Evolutionary conservation across 2,329 filamentous ascomycete species (phyloP), one percentile per base, ranked within the genome.

Genomic region (Colletotrichum sp.): DNA sequence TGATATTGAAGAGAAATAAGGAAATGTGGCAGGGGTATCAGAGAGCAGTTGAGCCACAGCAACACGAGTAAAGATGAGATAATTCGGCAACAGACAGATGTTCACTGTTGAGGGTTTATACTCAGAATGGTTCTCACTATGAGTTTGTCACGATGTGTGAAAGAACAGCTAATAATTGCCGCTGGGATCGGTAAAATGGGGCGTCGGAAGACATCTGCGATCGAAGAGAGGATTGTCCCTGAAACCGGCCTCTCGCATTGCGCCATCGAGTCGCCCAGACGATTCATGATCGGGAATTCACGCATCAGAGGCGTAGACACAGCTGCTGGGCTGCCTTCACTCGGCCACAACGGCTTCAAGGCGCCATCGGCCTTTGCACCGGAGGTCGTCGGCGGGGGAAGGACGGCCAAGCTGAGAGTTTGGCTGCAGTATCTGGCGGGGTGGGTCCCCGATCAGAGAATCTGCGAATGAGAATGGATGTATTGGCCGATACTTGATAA

Each of bases 371-470:
- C 64, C 71, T 64, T 69, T 64, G 55, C 39, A 65, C 57, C 73
- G 70, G 57, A 39, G 62, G 32, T 55, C 32, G 30, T 62, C 63
- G 28, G 55, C 55, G 62, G 32, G 63, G 57, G 55, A 32, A 52
- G 44, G 6, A 24, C 52, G n/a, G 67, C 60, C 59, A 52, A 71
- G 36, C 30, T 9, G 26, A 26, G 55, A 49, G n/a, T 49, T 28
- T 72, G 26, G 64, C 28, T 63, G 39, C 16, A 15, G 30, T 9
- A 13, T 18, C 26, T n/a, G 12, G 16, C 73, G 73, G 73, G 55
- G 70, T 76, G 73, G 73, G 73, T 76, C 70, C 64, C 73, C 73
- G 73, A 76, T 73, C 73, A 69, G 26, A 7, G 15, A 24, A 13
- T 21, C 21, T 59, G 28, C 73, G 59, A 76, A 73, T 76, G 21